Percentiles rank a stretch among this genome's conserved stretches.
Evolutionary conservation across 495 filamentous ascomycete genomes (phyloP).

Genomic region (Hyaloscypha finlandica): DNA sequence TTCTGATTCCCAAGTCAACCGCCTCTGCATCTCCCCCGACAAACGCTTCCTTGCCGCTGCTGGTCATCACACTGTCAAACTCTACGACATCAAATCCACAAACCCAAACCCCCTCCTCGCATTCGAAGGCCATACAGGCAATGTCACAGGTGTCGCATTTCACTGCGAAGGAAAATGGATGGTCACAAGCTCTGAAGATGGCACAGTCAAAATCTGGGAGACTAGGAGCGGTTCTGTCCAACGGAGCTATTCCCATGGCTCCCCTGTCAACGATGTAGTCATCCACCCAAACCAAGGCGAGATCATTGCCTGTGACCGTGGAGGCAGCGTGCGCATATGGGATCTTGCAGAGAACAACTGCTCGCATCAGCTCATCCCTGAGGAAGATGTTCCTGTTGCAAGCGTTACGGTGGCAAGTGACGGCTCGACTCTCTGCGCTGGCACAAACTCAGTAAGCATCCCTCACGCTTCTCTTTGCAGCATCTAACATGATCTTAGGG

Average conservation of each 20-base stretch:
- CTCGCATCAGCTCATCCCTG: conserved; percentile 93
- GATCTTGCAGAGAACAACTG: conserved; percentile 96
- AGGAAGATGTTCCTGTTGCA: conserved; percentile 88
- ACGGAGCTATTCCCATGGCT: conserved; percentile 86
- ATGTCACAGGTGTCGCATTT: conserved; percentile 94
- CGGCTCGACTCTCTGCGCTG: conserved; percentile 90
- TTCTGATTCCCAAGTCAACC: conserved; percentile 96
- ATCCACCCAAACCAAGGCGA: conserved; percentile 99
- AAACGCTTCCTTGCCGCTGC: conserved; percentile 95
- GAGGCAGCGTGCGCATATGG: conserved; percentile 93
- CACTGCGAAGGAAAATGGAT: conserved; percentile 99
- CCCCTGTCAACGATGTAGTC: conserved; percentile 90
- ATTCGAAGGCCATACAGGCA: conserved; percentile 94
- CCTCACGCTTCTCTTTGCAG: neutral
- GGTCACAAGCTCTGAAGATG: conserved; percentile 98
- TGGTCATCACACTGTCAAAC: conserved; percentile 91
- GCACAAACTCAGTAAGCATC: conserved; percentile 77
- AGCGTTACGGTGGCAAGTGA: conserved; percentile 97
- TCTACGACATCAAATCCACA: conserved; percentile 96
- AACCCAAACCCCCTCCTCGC: conserved; percentile 89
- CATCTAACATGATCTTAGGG: conserved; percentile 55
- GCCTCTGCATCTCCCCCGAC: conserved; percentile 96
- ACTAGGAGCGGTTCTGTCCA: conserved; percentile 85
- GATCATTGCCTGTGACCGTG: conserved; percentile 91
- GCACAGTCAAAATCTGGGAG: conserved; percentile 99